Conservation (phyloP, 2,329 filamentous ascomycete species). For the Lizonia empirigonia region DNA sequence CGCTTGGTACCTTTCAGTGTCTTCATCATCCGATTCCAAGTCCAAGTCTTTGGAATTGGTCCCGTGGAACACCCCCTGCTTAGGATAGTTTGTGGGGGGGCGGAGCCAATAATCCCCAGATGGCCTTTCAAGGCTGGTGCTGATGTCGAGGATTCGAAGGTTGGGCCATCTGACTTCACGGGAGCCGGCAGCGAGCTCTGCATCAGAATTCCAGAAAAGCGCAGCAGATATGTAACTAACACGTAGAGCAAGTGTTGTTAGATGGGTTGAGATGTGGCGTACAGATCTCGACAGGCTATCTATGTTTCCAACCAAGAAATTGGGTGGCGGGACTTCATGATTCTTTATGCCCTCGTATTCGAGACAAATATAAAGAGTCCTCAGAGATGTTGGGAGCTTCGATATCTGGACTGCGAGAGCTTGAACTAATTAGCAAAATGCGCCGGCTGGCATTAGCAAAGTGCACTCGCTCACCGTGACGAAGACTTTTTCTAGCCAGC, state of each 20-base stretch:
- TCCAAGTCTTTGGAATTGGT: background rate
- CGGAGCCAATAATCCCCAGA: constrained; percentile 1
- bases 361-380: background rate
- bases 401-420: background rate
- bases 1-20: background rate
- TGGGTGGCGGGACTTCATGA: background rate
- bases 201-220: background rate
- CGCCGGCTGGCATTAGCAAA: background rate
- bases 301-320: background rate
- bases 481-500: background rate
- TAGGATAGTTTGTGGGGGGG: background rate
- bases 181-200: background rate
- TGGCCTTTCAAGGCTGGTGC: background rate
- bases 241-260: background rate
- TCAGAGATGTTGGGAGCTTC: background rate
- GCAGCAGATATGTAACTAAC: background rate
- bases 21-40: background rate
- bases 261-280: background rate
- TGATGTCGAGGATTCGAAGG: background rate
- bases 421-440: background rate
- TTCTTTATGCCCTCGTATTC: background rate
- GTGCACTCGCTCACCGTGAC: background rate
- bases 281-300: background rate
- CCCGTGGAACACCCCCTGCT: background rate
- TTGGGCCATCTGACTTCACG: background rate